Evolutionary conservation across 176 grass and related monocot genomes (phyloP), one percentile per base, ranked within the genome.

Genomic region (Aegilops bicornis): DNA sequence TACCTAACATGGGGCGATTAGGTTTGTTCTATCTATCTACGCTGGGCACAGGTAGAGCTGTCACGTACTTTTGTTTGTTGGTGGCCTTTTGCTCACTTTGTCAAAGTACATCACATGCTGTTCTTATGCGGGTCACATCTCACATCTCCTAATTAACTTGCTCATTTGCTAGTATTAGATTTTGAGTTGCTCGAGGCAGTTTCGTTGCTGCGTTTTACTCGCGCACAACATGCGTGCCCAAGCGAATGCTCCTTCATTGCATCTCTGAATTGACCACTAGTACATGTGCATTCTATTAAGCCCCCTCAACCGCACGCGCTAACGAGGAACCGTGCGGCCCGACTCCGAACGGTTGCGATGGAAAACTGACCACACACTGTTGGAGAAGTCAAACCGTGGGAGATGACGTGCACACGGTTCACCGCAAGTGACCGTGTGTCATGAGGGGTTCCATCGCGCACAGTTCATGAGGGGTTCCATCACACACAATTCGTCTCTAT

Each of bases 1-100:
- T 25, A 91, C 89, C 89, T 85, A 88, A 77, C 77, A 48, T 24
- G 27, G 80, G 77, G 29, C 17, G 35, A 77, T 67, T 84, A 69
- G 80, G 77, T 58, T 86, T 35, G 77, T 37, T 76, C 6, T 32
- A 19, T 63, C 3, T 32, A 19, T 63, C 76, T 80, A 54, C 17
- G 50, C 75, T 54, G 76, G 68, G 68, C 76, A 64, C 24, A 58
- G 23, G 72, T 25, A 61, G 50, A 86, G 39, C 85, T 74, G 76
- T 19, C 75, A n/a, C 17, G 64, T 69, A 81, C 64, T 9, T 67
- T 14, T 81, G 45, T 84, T 84, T 80, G 60, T 84, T 91, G 80
- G 23, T 48, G 32, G 2, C 27, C 63, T 79, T 59, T 36, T 39
- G 47, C 79, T 74, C 54, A 3, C 45, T 79, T 82, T 56, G 52